Conservation (phyloP, 2,329 filamentous ascomycete genomes). For the Aspergillus ibericus region DNA sequence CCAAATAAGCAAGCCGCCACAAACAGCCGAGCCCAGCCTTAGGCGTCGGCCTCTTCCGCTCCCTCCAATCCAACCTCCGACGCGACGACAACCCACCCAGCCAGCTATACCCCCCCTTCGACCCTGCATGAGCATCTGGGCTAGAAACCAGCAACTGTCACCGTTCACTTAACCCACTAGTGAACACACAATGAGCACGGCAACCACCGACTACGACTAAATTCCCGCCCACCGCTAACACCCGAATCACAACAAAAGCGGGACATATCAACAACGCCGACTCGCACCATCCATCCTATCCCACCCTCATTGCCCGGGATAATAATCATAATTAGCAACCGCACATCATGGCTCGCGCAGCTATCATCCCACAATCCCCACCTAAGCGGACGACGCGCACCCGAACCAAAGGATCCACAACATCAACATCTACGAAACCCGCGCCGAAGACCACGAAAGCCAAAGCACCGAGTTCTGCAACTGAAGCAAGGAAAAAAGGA, state of each 20-base stretch:
- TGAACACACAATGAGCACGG: constrained; percentile 10
- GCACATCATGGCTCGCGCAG: constrained; percentile 26
- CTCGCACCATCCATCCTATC: background rate
- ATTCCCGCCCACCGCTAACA: background rate
- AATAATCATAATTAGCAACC: background rate
- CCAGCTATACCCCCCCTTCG: background rate
- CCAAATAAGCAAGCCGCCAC: constrained; percentile 14
- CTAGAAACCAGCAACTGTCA: background rate
- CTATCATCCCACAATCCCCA: constrained; percentile 24
- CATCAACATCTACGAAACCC: constrained; percentile 12
- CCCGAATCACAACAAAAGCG: background rate
- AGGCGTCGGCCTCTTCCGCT: background rate
- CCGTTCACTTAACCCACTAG: background rate
- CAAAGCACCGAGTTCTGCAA: constrained; percentile 12
- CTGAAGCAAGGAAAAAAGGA: constrained; percentile 14
- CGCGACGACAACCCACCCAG: background rate
- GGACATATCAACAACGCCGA: background rate
- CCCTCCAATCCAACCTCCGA: background rate
- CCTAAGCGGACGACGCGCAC: constrained; percentile 23
- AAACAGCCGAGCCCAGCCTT: constrained; percentile 6
- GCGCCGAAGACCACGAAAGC: constrained; percentile 13
- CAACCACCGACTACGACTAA: background rate
- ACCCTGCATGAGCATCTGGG: background rate
- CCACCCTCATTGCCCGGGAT: background rate
- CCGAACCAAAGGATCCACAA: constrained; percentile 16